A percentile compares a stretch with the other conserved stretches of the same genome.
phyloP scores from a whole-genome alignment of 225 moss, liverwort and hornwort species.

The Pseudisothecium myosuroides region DNA sequence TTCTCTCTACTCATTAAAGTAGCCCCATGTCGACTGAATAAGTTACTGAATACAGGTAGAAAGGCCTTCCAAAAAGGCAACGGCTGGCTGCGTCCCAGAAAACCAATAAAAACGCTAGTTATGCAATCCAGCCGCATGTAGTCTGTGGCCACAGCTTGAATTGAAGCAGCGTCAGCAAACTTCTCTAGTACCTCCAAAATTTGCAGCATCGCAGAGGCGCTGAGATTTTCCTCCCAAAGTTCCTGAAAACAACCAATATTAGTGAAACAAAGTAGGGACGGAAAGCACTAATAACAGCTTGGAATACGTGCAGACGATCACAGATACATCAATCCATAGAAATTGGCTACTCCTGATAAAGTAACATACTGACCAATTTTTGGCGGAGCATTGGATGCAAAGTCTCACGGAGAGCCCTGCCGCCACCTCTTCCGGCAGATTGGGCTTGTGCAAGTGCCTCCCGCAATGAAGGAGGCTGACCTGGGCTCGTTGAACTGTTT shows the following conservation, averaged over 20 bases:
- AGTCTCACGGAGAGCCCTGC: conserved; percentile 77
- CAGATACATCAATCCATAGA: not conserved
- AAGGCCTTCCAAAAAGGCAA: conserved; percentile 92
- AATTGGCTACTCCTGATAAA: not conserved
- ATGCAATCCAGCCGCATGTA: conserved; percentile 84
- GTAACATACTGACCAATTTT: conserved; percentile 58
- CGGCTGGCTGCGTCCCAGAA: conserved; percentile 80
- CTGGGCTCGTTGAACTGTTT: conserved; percentile 62
- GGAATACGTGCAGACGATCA: not conserved
- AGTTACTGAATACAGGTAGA: conserved; percentile 69
- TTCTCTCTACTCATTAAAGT: conserved; percentile 92
- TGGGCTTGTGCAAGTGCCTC: conserved; percentile 82
- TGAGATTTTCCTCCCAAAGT: conserved; percentile 94
- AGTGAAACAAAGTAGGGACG: not conserved
- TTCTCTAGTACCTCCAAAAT: conserved; percentile 74
- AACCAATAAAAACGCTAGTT: conserved; percentile 72
- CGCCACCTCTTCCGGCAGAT: conserved; percentile 59
- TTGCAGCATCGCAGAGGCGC: conserved; percentile 79
- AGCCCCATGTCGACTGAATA: conserved; percentile 69
- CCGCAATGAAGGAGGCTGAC: conserved; percentile 71
- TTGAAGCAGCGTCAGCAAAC: conserved; percentile 70
- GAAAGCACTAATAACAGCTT: not conserved
- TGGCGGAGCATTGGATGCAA: conserved; percentile 83
- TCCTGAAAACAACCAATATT: conserved; percentile 40
- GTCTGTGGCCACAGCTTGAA: conserved; percentile 70